Percentiles rank a stretch among this genome's conserved stretches.
Conservation (phyloP, 768 basidiomycete species). For the Leccinum pellstonianum region DNA sequence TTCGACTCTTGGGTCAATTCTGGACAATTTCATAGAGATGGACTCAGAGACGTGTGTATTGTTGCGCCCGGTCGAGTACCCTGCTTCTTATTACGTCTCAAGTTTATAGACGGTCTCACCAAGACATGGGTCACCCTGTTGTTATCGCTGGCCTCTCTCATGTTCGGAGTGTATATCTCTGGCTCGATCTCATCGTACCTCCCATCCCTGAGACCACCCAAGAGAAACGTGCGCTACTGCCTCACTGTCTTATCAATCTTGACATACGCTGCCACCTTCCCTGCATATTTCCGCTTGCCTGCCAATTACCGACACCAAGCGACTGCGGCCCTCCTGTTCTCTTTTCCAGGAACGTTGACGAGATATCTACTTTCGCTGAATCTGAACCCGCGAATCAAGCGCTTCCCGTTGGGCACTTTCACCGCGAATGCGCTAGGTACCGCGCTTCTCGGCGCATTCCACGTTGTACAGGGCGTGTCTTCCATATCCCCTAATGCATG, state of each 20-base stretch:
- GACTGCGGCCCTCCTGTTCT: constrained; percentile 85
- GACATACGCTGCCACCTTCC: constrained; percentile 71
- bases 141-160: constrained; percentile 72
- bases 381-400: constrained; percentile 63
- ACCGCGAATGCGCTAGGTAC: constrained; percentile 74
- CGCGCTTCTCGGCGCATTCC: constrained; percentile 74
- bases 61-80: neutral
- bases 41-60: constrained; percentile 68
- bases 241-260: constrained; percentile 57
- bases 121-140: constrained; percentile 78
- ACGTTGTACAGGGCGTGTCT: constrained; percentile 59
- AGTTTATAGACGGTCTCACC: constrained; percentile 88
- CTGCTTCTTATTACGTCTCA: constrained; percentile 12
- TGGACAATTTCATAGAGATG: constrained; percentile 50
- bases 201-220: constrained; percentile 43
- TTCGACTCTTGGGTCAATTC: constrained; percentile 85
- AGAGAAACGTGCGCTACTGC: constrained; percentile 44
- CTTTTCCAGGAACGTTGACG: constrained; percentile 83
- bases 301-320: constrained; percentile 69
- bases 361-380: constrained; percentile 74
- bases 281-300: constrained; percentile 76
- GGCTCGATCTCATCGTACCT: constrained; percentile 40
- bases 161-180: constrained; percentile 69
- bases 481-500: constrained; percentile 56
- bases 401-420: constrained; percentile 79